Conservation (phyloP, 2,329 filamentous ascomycete genomes). For the Hawksworthiomyces lignivorus region DNA sequence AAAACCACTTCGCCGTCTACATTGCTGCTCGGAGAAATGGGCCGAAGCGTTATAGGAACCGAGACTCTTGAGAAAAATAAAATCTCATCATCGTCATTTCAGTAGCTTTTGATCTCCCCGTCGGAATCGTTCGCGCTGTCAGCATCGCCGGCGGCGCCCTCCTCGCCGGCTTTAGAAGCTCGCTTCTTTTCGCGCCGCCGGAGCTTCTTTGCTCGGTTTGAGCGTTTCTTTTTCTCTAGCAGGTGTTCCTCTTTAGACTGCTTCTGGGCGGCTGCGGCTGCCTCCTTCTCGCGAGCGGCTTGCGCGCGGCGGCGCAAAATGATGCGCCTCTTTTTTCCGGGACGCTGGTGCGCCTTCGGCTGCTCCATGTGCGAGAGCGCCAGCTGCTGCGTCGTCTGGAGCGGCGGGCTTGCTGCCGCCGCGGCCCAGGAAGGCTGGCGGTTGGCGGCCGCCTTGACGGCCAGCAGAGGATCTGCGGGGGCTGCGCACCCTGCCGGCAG, state of each 20-base stretch:
- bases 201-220: constrained; percentile 54
- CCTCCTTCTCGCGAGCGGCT: constrained; percentile 32
- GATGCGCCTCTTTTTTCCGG: constrained; percentile 53
- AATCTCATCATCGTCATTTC: too few relatives aligned
- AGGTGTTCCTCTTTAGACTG: constrained; percentile 48
- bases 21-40: too few relatives aligned
- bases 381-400: too few relatives aligned
- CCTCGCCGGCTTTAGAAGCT: constrained; percentile 16
- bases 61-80: too few relatives aligned
- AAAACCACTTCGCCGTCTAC: too few relatives aligned
- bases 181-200: constrained; percentile 51
- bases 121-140: neutral
- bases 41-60: too few relatives aligned
- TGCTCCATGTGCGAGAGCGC: too few relatives aligned
- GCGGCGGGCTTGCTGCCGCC: too few relatives aligned
- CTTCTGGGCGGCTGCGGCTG: constrained; percentile 30
- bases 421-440: constrained; percentile 10
- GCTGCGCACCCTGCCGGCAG: neutral
- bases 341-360: constrained; percentile 27
- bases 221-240: constrained; percentile 53
- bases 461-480: neutral
- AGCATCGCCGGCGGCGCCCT: neutral
- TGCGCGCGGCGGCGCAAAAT: constrained; percentile 38
- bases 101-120: too few relatives aligned
- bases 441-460: constrained; percentile 7